These are phyloP conservation scores for Leptodontidium sp. DNA, from an alignment of 2,329 filamentous ascomycete genomes.

Conservation along the genomic window DNA sequence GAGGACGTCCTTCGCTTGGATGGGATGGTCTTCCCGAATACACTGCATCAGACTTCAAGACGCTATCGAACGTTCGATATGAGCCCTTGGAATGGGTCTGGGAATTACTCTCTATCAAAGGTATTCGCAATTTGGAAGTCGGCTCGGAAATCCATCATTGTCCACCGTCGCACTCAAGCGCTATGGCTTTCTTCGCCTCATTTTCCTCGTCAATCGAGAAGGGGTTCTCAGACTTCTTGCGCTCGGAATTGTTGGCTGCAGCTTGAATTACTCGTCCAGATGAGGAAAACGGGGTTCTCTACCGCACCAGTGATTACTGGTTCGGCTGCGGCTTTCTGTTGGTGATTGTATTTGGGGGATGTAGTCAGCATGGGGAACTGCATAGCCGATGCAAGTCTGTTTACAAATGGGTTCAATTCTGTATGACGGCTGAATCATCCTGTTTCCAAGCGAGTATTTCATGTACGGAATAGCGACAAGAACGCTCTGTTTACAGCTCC, in stretches of 20 bases:
- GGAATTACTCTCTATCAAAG: conserved; percentile 59
- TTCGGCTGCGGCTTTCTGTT: no score
- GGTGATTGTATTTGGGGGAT: not conserved
- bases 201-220: conserved; percentile 67
- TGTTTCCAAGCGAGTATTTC: conserved; percentile 2
- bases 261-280: conserved; percentile 16
- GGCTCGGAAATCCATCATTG: conserved; percentile 62
- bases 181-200: conserved; percentile 65
- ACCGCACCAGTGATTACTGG: not conserved
- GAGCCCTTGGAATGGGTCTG: conserved; percentile 65
- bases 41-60: conserved; percentile 55
- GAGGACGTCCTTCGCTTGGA: conserved; percentile 56
- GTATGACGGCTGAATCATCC: conserved; percentile 15
- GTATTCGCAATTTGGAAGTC: conserved; percentile 59
- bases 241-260: conserved; percentile 46
- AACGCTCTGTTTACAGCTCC: not conserved
- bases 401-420: not conserved
- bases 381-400: conserved; percentile 14
- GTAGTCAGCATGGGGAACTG: conserved; percentile 5
- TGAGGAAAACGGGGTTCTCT: not conserved
- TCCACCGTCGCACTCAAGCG: conserved; percentile 59
- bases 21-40: conserved; percentile 60
- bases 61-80: conserved; percentile 52
- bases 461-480: not conserved
- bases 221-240: conserved; percentile 62